Evolutionary conservation across 1,139 yeast genomes (phyloP), one percentile per base, ranked within the genome.

Genomic region (Kodamaea sp.): DNA sequence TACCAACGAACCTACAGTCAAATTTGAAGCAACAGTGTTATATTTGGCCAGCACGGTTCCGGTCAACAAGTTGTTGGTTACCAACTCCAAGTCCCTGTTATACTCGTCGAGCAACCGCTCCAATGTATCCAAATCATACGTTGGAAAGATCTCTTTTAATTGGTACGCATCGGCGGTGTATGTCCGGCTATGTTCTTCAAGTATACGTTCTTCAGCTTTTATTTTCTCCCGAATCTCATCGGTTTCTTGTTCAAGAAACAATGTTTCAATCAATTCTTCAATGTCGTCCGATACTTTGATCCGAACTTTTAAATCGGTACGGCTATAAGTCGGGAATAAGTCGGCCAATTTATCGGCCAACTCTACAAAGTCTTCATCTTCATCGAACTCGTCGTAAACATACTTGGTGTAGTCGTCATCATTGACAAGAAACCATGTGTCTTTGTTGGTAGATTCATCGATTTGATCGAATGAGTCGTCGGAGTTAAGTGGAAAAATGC

Each of bases 241-340:
- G 11, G 45, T 35, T 10, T 51, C 53, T 42, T 54, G 39, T 40
- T 51, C 52, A 35, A 45, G 38, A 27, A 56, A 54, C 26, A 61
- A 47, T 20, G 45, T 50, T 26, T 57, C 63, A 12, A 59, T 44
- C 22, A 61, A 47, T 25, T 45, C 52, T 11, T 50, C 57, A 24
- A 59, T 45, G 31, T 50, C 47, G n/a, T 46, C 50, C 10, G 54
- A 29, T 4, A 56, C 49, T 38, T 53, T 47, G 34, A 58, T 39
- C 35, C 60, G 47, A 6, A 52, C 48, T 36, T 52, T 49, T 32
- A 65, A 51, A 29, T 63, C 67, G 15, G 60, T 51, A 22, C 62
- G 53, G 8, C 59, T 45, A 28, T 51, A 42, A 6, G 49, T 44
- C 2, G 70, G 70, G 35, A 65, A 65, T 31, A 63, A 42, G 29